Conservation (phyloP, 495 filamentous ascomycete genomes). For the Rhypophila decipiens region DNA sequence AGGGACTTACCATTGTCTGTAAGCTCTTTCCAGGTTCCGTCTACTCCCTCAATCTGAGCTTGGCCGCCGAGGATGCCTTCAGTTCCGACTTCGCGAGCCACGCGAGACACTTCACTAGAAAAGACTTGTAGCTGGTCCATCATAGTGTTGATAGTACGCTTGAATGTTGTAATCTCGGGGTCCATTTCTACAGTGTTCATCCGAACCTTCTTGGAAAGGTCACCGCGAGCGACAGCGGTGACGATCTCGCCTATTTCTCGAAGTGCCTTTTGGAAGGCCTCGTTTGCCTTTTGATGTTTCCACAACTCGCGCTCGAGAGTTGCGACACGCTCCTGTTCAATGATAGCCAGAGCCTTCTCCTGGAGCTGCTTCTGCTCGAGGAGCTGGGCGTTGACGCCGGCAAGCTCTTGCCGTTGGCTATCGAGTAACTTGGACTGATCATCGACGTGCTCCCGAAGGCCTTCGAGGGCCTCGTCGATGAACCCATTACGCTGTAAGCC, state of each 20-base stretch:
- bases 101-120: constrained; percentile 91
- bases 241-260: constrained; percentile 97
- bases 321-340: constrained; percentile 48
- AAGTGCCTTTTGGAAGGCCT: constrained; percentile 95
- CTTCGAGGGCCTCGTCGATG: constrained; percentile 64
- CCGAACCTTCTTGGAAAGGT: constrained; percentile 94
- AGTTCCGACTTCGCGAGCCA: constrained; percentile 95
- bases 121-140: constrained; percentile 98
- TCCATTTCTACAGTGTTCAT: constrained; percentile 97
- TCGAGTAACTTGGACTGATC: constrained; percentile 74
- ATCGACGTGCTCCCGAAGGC: constrained; percentile 67
- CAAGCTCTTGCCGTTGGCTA: constrained; percentile 64
- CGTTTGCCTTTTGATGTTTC: constrained; percentile 97
- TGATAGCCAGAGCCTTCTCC: constrained; percentile 51
- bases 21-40: constrained; percentile 97
- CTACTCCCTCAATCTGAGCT: constrained; percentile 87
- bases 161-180: constrained; percentile 98
- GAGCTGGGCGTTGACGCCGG: constrained; percentile 60
- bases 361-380: constrained; percentile 60
- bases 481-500: constrained; percentile 27
- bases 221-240: constrained; percentile 89
- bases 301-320: constrained; percentile 80
- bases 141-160: constrained; percentile 96
- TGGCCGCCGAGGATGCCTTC: constrained; percentile 97
- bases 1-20: constrained; percentile 73